Base-by-base conservation (phyloP, 495 filamentous ascomycete species). In the Aspergillus wentii region DNA sequence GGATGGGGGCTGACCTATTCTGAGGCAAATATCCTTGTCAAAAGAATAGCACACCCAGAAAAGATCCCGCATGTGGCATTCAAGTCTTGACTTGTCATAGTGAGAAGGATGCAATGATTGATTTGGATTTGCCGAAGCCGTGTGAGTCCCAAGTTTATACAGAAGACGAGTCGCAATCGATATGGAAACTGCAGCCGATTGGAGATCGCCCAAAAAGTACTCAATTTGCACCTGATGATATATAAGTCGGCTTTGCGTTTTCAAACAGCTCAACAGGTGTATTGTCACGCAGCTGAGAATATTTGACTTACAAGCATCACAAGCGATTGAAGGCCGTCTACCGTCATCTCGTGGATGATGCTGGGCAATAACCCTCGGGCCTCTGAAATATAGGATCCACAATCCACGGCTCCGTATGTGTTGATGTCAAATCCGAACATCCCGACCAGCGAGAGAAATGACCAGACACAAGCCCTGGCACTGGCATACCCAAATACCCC, bases 11-110 rank as follows among this genome's bases (percentile, higher is more conserved):
- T 62, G 64, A 17, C 64, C 66, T 2, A 48, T 65, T 11, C 64
- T 49, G 2, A 68, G 40, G 5, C 55, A 56, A 7, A 68, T 46
- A 27, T 68, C 62, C 41, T 66, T 65, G 38, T 70, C 66, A 23
- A 61, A 47, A 16, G 43, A 46, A 39, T 67, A 70, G 41, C 63
- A 65, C 5, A 68, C 39, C 66, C 64, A 70, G 38, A 70, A 70
- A 1, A 70, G 46, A 36, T 59, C 52, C 0, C 66, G 61, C 8
- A 67, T 33, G 33, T 57, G 54, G 29, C 29, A 46, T 14, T 20
- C 34, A 1, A 29, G 14, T 13, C 17, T 28, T 5, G 32, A 30
- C 18, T 46, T 46, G 27, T 41, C 20, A 17, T 41, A 41, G n/a
- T n/a, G n/a, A n/a, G n/a, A n/a, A n/a, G n/a, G n/a, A n/a, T n/a